Base-by-base conservation (phyloP, 2,329 filamentous ascomycete species). In the Diaporthe sp. region DNA sequence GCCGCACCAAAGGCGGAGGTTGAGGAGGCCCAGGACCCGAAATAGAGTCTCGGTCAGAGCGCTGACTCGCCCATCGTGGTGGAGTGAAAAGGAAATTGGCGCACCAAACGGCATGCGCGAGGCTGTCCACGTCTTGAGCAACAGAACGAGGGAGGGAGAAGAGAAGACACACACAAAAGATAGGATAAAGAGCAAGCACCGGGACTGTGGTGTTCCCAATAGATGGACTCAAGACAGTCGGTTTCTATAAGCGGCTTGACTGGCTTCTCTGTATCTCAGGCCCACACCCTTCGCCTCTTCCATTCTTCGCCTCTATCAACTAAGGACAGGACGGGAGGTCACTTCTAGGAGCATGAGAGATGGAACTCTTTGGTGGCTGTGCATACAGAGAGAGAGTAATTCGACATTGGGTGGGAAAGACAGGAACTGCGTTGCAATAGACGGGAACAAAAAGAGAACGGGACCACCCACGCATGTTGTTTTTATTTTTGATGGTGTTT, bases 1-100 rank as follows among this genome's bases (percentile, higher is more conserved):
- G 83, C 85, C 47, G 47, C 74, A 33, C 80, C 85, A 42, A 88
- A 88, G 83, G 81, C 87, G 28, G 89, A 90, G 78, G 84, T 80
- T 12, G 88, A 90, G 77, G 87, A 87, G 79, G 79, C 84, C 50
- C 83, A 82, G 66, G 80, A 80, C 55, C 72, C 78, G 57, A 79
- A 79, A 78, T 79, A 79, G 74, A 74, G 25, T n/a, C 13, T 25
- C 30, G 71, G 64, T 22, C 25, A 17, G 2, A 50, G 30, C 57
- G 2, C 19, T 60, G 71, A 71, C 17, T 8, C 12, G 28, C 45
- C 45, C 22, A 72, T 72, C 19, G 52, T 38, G 55, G 13, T 70
- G 47, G 58, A 47, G 1, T 71, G 47, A 68, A 38, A 6, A 54
- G 67, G 45, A n/a, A 6, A n/a, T n/a, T n/a, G 30, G 4, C 47